Conservation (phyloP, 371 early-diverging fungal genomes). For the Rhizopus sp. region DNA sequence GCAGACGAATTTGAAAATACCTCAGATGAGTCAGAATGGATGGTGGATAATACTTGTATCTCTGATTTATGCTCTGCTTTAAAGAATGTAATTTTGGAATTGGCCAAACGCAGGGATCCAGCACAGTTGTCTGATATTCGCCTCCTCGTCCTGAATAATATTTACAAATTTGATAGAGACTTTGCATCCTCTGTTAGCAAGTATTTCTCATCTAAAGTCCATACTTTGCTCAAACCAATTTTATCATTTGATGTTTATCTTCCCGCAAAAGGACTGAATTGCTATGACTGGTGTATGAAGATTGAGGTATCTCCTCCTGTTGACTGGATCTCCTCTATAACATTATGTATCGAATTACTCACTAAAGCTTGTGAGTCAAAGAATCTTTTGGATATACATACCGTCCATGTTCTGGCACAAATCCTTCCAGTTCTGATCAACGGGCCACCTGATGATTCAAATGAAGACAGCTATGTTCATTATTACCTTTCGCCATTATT, state of each 20-base stretch:
- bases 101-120: neutral
- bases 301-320: slow-evolving; percentile 9
- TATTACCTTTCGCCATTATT: slow-evolving; percentile 17
- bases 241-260: slow-evolving; percentile 13
- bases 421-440: slow-evolving; percentile 18
- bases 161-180: slow-evolving; percentile 15
- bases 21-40: slow-evolving; percentile 6
- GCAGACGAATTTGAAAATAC: neutral
- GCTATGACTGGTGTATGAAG: slow-evolving; percentile 15
- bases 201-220: slow-evolving; percentile 11
- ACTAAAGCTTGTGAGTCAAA: slow-evolving; percentile 8
- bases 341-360: slow-evolving; percentile 10
- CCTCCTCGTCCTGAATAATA: slow-evolving; percentile 18
- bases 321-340: slow-evolving; percentile 7
- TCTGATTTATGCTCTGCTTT: slow-evolving; percentile 16
- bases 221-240: slow-evolving; percentile 10
- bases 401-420: slow-evolving; percentile 19
- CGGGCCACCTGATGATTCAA: slow-evolving; percentile 19
- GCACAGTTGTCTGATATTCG: slow-evolving; percentile 17
- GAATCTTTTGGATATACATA: slow-evolving; percentile 16
- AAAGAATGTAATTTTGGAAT: neutral
- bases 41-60: slow-evolving; percentile 5
- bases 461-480: slow-evolving; percentile 17
- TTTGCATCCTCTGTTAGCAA: slow-evolving; percentile 15
- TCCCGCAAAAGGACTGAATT: slow-evolving; percentile 8